Evolutionary conservation across 345 rosid genomes (phyloP), one percentile per base, ranked within the genome.

Genomic region (Erodium maritimum): DNA sequence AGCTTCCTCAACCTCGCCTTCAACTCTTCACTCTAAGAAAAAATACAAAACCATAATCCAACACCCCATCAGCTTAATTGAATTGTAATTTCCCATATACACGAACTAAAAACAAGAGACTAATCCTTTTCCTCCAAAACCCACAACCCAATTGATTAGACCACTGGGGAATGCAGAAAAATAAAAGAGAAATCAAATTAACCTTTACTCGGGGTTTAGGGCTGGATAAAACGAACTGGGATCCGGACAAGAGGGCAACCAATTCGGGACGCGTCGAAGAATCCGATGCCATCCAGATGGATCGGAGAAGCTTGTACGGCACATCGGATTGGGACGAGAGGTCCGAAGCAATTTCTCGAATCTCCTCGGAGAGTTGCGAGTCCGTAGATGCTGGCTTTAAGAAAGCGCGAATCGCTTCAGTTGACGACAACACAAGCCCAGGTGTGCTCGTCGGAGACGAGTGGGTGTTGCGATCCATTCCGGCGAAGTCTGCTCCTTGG

Each of bases 221-320:
- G 48, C 48, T 42, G 48, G 17, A 42, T 2, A 42, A 12, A 14
- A 42, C 14, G 17, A 42, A 42, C 2, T 42, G 48, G 17, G 16
- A 2, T 42, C 48, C 14, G 48, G 48, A 42, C 16, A 42, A 42
- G 17, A 42, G 48, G 12, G 48, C 48, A 56, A 56, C 57, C 65
- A 86, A 70, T 1, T 66, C 71, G 5, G 95, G 95, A 21, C 93
- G 74, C n/a, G 71, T 64, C 0, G 68, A 71, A 0, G 81, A 78
- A 34, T 53, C 59, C 22, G 82, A 75, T 17, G 62, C 80, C 19
- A 70, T 33, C 88, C 96, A 91, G 63, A 88, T 60, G 20, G 64
- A 67, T 11, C 95, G 84, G 54, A 91, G 71, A 46, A 82, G 67
- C 65, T 72, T 79, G 79, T 86, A 91, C 0, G 81, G 80, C 33